phyloP scores from a whole-genome alignment of 768 basidiomycete species.

The Lyophyllum atratum region DNA sequence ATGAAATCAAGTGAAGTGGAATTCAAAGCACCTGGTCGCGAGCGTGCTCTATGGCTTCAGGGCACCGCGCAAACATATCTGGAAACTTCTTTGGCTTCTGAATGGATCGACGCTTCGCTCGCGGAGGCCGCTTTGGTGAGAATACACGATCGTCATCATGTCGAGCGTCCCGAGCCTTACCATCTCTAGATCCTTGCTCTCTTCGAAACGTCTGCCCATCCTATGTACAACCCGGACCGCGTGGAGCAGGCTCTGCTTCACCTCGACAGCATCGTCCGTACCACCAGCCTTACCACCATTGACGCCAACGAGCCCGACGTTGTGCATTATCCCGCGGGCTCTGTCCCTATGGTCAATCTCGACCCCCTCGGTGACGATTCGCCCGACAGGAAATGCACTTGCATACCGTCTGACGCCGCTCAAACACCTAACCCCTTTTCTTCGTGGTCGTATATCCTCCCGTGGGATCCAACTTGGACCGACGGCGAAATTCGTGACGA shows the following conservation, averaged over 20 bases:
- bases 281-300: constrained; percentile 52
- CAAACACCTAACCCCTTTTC: constrained; percentile 38
- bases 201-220: constrained; percentile 77
- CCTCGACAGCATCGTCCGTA: constrained; percentile 67
- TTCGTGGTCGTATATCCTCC: constrained; percentile 51
- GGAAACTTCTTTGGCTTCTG: constrained; percentile 48
- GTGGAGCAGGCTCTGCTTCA: constrained; percentile 53
- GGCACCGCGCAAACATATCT: constrained; percentile 58
- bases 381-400: constrained; percentile 44
- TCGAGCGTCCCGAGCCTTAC: neutral
- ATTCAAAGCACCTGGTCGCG: constrained; percentile 51
- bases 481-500: constrained; percentile 60
- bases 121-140: constrained; percentile 73
- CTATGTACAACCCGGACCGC: constrained; percentile 57
- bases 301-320: constrained; percentile 60
- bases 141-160: neutral
- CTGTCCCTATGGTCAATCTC: constrained; percentile 50
- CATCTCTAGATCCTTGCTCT: constrained; percentile 64
- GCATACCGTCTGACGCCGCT: constrained; percentile 39
- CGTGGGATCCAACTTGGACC: constrained; percentile 66
- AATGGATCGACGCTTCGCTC: constrained; percentile 61
- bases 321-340: constrained; percentile 47
- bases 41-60: constrained; percentile 57
- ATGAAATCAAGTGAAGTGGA: constrained; percentile 75
- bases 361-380: constrained; percentile 29